A percentile compares a stretch with the other conserved stretches of the same genome.
phyloP scores from a whole-genome alignment of 352 stramenopile genomes.

The Phytophthora agathidicida region DNA sequence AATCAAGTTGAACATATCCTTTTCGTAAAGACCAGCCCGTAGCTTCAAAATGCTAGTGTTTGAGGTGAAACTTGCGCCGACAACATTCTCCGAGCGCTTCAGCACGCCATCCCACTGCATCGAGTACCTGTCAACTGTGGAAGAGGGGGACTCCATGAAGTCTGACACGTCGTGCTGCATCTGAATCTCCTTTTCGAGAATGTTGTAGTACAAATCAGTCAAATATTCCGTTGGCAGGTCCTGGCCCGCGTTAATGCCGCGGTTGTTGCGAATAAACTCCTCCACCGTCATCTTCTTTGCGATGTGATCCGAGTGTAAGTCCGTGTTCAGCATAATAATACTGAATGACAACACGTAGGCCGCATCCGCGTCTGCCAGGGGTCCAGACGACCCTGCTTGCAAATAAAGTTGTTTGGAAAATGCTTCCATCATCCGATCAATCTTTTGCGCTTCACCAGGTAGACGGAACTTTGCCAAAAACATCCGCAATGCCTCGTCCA shows the following conservation, averaged over 20 bases:
- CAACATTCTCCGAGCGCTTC: constrained; percentile 87
- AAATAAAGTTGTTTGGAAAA: constrained; percentile 94
- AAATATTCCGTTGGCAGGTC: constrained; percentile 80
- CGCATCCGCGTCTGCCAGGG: constrained; percentile 89
- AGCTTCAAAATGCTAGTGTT: constrained; percentile 88
- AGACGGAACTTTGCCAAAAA: constrained; percentile 96
- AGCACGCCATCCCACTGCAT: constrained; percentile 89
- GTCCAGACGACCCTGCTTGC: constrained; percentile 62
- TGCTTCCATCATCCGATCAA: constrained; percentile 97
- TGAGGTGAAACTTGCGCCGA: constrained; percentile 87
- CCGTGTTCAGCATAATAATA: constrained; percentile 99
- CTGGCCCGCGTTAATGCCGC: constrained; percentile 82
- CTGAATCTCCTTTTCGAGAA: constrained; percentile 84
- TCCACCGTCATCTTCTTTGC: constrained; percentile 90
- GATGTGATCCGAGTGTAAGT: constrained; percentile 95
- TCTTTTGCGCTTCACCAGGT: constrained; percentile 98
- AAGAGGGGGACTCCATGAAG: constrained; percentile 67
- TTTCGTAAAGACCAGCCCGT: constrained; percentile 82
- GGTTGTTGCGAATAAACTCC: constrained; percentile 90
- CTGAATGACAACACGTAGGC: constrained; percentile 98
- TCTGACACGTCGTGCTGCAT: constrained; percentile 90
- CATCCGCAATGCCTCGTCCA: constrained; percentile 92
- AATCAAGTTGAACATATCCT: constrained; percentile 90
- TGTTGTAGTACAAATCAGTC: constrained; percentile 81
- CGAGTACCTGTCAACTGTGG: constrained; percentile 84